A percentile compares a stretch with the other conserved stretches of the same genome.
phyloP scores from a whole-genome alignment of 1,284 basidiomycete species.

The Malassezia arunalokei region DNA sequence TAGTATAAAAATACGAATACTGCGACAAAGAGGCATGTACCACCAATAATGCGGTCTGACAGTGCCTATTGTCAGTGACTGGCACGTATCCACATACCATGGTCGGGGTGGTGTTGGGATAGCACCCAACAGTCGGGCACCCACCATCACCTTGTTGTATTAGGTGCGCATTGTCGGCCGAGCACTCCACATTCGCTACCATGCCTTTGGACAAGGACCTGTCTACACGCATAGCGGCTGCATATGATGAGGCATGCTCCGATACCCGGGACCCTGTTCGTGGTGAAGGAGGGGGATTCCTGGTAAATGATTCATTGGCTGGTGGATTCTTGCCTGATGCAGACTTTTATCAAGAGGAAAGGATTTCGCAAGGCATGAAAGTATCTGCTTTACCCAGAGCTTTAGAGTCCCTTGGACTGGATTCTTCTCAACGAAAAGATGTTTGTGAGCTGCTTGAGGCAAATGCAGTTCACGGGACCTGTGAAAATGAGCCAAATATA shows the following conservation, averaged over 20 bases:
- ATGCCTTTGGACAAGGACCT: neutral
- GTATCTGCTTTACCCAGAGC: neutral
- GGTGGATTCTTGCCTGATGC: neutral
- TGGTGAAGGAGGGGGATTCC: constrained; percentile 3
- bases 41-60: constrained; percentile 69
- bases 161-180: constrained; percentile 9
- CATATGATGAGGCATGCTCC: neutral
- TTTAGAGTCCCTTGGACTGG: neutral
- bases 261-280: neutral
- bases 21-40: constrained; percentile 64
- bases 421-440: neutral
- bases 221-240: neutral
- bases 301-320: constrained; percentile 2
- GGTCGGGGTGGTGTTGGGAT: neutral
- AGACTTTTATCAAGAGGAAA: neutral
- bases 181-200: neutral
- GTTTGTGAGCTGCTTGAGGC: neutral
- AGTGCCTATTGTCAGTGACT: constrained; percentile 52
- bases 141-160: neutral
- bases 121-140: neutral
- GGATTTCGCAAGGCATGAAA: neutral
- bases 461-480: neutral
- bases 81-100: neutral
- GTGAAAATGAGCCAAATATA: neutral
- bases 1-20: constrained; percentile 73